Evolutionary conservation across 495 filamentous ascomycete species (phyloP).

Genomic region (Acidomyces sp.): DNA sequence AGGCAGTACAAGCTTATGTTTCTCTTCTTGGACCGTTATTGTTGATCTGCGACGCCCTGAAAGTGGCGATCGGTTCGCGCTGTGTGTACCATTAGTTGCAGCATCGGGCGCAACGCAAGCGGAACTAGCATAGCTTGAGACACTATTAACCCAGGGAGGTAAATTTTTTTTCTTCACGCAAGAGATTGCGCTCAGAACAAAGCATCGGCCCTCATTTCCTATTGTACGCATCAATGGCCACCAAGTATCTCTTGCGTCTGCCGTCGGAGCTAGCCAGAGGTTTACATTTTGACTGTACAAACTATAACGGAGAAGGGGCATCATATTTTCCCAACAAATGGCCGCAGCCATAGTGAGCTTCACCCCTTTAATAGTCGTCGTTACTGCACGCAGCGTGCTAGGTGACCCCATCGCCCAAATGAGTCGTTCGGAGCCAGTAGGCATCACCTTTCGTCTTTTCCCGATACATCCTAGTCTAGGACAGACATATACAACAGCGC

Average conservation of each 20-base stretch:
- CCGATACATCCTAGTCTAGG: constrained; percentile 57
- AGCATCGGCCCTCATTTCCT: constrained; percentile 66
- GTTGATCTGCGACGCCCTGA: constrained; percentile 8
- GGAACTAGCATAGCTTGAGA: not conserved
- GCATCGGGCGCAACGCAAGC: not conserved
- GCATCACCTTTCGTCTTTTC: constrained; percentile 92
- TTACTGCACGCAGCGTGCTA: constrained; percentile 66
- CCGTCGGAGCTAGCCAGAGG: constrained; percentile 83
- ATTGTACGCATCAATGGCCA: constrained; percentile 66
- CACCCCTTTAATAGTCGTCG: constrained; percentile 64
- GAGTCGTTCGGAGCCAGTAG: constrained; percentile 69
- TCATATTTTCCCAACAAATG: constrained; percentile 97
- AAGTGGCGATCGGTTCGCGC: not conserved
- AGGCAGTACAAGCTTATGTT: constrained; percentile 13
- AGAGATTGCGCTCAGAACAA: constrained; percentile 82
- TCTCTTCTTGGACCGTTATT: constrained; percentile 10
- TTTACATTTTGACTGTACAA: constrained; percentile 88
- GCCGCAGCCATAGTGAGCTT: constrained; percentile 68
- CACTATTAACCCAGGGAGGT: constrained; percentile 40
- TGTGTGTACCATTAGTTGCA: not conserved
- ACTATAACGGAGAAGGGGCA: constrained; percentile 70
- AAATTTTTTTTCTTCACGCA: constrained; percentile 49
- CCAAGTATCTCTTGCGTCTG: constrained; percentile 78
- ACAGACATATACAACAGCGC: constrained; percentile 70
- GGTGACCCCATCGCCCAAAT: constrained; percentile 85